Percentiles rank a stretch among this genome's conserved stretches.
These are phyloP conservation scores for Salvia miltiorrhiza DNA, from an alignment of 257 asterid genomes.

Conservation along the genomic window DNA sequence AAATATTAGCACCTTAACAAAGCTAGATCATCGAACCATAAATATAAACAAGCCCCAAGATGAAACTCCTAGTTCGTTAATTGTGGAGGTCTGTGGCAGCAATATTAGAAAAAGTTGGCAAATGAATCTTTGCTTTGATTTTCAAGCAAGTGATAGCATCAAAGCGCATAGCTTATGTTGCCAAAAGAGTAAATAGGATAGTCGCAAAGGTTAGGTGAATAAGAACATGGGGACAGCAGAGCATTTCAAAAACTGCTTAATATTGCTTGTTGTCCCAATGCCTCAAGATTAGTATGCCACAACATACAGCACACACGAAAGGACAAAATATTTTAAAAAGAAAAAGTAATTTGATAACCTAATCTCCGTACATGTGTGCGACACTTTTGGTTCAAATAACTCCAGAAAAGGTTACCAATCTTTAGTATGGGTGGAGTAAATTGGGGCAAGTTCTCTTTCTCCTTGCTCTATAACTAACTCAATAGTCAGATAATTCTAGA, in stretches of 20 bases:
- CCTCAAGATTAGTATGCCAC: no score
- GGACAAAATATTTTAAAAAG: not conserved
- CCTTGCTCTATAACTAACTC: not conserved
- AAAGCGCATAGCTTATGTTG: not conserved
- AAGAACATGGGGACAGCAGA: not conserved
- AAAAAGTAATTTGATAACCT: not conserved
- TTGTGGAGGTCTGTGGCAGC: not conserved
- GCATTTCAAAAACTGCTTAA: no score
- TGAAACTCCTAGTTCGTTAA: not conserved
- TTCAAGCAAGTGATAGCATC: not conserved
- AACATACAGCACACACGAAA: no score
- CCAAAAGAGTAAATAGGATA: not conserved
- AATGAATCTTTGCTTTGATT: not conserved
- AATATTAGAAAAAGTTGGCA: not conserved
- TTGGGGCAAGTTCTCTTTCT: not conserved
- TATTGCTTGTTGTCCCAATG: no score
- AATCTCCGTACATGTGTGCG: not conserved
- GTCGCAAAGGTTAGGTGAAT: not conserved
- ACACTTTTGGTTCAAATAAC: slow-evolving; percentile 14
- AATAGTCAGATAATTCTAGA: not conserved
- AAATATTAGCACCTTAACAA: no score
- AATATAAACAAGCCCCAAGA: not conserved
- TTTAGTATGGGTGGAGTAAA: not conserved
- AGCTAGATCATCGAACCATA: not conserved
- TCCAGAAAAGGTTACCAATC: not conserved